Percentiles rank a stretch among this genome's conserved stretches.
Evolutionary conservation across 352 stramenopile species (phyloP).

Genomic region (Globisporangium cystogenes): DNA sequence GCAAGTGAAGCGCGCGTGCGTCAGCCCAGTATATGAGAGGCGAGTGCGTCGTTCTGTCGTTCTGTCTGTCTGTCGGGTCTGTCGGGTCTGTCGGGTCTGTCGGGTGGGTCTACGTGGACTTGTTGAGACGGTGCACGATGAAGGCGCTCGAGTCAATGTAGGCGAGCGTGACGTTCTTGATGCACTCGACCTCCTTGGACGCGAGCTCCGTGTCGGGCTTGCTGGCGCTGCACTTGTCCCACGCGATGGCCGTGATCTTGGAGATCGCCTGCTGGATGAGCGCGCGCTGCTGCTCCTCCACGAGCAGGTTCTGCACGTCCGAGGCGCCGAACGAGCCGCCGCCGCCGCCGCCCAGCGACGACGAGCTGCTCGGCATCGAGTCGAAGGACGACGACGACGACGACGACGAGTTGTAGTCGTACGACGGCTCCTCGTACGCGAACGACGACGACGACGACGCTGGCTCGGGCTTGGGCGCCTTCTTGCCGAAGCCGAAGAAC

Average conservation of each 20-base stretch:
- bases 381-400: constrained; percentile 42
- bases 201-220: constrained; percentile 82
- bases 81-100: neutral
- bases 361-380: constrained; percentile 17
- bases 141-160: constrained; percentile 89
- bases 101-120: constrained; percentile 28
- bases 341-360: constrained; percentile 9
- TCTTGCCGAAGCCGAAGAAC: constrained; percentile 81
- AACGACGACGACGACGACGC: constrained; percentile 40
- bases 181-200: constrained; percentile 76
- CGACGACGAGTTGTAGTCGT: constrained; percentile 56
- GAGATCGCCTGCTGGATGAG: constrained; percentile 85
- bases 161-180: constrained; percentile 83
- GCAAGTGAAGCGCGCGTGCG: too few relatives aligned
- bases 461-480: constrained; percentile 43
- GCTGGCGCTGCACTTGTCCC: constrained; percentile 85
- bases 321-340: constrained; percentile 30
- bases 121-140: constrained; percentile 79
- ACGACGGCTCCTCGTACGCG: constrained; percentile 68
- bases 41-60: too few relatives aligned
- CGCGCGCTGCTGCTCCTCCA: constrained; percentile 86
- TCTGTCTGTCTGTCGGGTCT: neutral
- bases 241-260: constrained; percentile 87
- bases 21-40: too few relatives aligned
- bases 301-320: constrained; percentile 76